Percentiles rank a stretch among this genome's conserved stretches.
Conservation (phyloP, 2,329 filamentous ascomycete species). For the Phaeomoniella chlamydospora region DNA sequence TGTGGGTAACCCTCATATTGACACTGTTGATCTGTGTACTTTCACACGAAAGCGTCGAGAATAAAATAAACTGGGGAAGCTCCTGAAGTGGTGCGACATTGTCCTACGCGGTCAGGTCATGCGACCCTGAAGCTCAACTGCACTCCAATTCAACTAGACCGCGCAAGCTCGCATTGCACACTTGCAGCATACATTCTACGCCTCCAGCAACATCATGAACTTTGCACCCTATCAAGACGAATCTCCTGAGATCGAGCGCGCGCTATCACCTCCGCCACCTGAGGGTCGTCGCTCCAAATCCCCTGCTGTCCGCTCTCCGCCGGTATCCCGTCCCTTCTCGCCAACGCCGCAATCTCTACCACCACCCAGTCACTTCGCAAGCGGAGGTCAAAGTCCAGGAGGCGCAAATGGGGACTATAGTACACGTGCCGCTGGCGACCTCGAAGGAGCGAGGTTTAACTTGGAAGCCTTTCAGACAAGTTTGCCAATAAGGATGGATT, state of each 20-base stretch:
- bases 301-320: constrained; percentile 39
- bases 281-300: constrained; percentile 31
- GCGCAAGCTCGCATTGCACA: neutral
- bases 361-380: constrained; percentile 23
- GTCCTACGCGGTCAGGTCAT: neutral
- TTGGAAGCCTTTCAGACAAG: constrained; percentile 76
- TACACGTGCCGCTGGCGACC: constrained; percentile 18
- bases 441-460: constrained; percentile 44
- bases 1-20: too few relatives aligned
- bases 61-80: neutral
- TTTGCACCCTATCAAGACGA: constrained; percentile 96
- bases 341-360: constrained; percentile 20
- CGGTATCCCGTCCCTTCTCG: constrained; percentile 26
- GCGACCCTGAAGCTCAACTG: neutral
- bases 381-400: constrained; percentile 13
- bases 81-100: neutral
- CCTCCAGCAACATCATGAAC: constrained; percentile 58
- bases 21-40: too few relatives aligned
- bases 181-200: too few relatives aligned
- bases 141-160: neutral
- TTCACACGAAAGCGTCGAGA: too few relatives aligned
- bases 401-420: constrained; percentile 21
- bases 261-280: constrained; percentile 55
- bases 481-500: constrained; percentile 70
- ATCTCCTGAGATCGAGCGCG: constrained; percentile 69